Evolutionary conservation across 2,329 filamentous ascomycete species (phyloP).

Genomic region (Trichoderma gracile): DNA sequence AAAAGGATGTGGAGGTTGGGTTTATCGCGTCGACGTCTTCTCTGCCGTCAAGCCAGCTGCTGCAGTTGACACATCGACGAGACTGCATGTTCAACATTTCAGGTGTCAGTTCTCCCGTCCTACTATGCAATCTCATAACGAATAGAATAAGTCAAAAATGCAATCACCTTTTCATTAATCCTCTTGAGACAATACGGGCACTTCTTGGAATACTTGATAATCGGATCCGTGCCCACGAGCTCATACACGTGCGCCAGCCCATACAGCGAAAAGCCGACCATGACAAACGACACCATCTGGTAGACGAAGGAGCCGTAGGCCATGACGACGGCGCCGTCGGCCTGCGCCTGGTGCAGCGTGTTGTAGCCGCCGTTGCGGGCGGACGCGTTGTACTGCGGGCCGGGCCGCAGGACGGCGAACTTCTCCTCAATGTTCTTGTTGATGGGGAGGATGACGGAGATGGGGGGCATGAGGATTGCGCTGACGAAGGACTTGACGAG

Average conservation of each 20-base stretch:
- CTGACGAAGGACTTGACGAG: conserved; percentile 72
- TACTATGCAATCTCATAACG: no score
- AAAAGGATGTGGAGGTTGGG: neutral
- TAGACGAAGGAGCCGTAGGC: conserved; percentile 68
- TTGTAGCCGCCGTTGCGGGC: conserved; percentile 61
- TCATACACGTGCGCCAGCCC: conserved; percentile 64
- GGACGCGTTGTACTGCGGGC: conserved; percentile 53
- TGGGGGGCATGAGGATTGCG: conserved; percentile 67
- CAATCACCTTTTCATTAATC: conserved; percentile 61
- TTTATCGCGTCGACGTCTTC: conserved; percentile 42
- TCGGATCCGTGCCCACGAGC: conserved; percentile 60
- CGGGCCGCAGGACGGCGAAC: conserved; percentile 64
- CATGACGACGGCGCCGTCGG: conserved; percentile 71
- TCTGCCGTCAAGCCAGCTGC: conserved; percentile 54
- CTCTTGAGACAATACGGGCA: conserved; percentile 67
- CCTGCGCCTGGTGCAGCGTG: conserved; percentile 66
- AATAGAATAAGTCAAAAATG: no score
- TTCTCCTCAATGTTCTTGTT: conserved; percentile 73
- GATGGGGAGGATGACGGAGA: conserved; percentile 68
- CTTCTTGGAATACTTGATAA: conserved; percentile 69
- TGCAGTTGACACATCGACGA: conserved; percentile 51
- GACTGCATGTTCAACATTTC: conserved; percentile 35
- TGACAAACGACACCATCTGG: conserved; percentile 64
- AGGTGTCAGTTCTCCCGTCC: neutral
- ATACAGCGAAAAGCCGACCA: conserved; percentile 66